phyloP scores from a whole-genome alignment of 208 protist species.

The Crithidia acanthocephali region DNA sequence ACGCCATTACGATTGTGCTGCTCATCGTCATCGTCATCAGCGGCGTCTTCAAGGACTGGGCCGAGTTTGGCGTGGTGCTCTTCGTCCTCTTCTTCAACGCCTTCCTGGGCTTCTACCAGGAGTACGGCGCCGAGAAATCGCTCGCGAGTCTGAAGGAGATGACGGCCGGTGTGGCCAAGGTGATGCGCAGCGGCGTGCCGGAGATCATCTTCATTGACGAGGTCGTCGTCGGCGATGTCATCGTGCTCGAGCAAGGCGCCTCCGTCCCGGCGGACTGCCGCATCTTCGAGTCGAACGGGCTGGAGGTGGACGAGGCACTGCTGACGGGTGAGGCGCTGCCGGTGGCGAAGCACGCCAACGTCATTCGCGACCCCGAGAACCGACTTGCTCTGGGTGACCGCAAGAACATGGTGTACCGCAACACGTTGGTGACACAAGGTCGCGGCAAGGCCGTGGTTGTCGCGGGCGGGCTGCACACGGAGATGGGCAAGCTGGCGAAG shows the following conservation, averaged over 20 bases:
- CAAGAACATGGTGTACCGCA: slow-evolving; percentile 92
- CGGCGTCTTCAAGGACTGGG: slow-evolving; percentile 84
- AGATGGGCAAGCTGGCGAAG: slow-evolving; percentile 91
- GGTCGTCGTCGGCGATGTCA: slow-evolving; percentile 96
- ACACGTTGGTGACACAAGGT: slow-evolving; percentile 87
- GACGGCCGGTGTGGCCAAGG: slow-evolving; percentile 85
- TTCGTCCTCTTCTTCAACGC: slow-evolving; percentile 90
- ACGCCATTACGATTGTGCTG: slow-evolving; percentile 88
- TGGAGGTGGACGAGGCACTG: slow-evolving; percentile 93
- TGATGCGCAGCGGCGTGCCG: slow-evolving; percentile 91
- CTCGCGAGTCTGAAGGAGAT: slow-evolving; percentile 87
- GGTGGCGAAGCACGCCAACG: slow-evolving; percentile 81
- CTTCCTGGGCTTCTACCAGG: slow-evolving; percentile 88
- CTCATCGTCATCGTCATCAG: slow-evolving; percentile 83
- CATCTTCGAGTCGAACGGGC: slow-evolving; percentile 84
- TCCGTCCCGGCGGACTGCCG: slow-evolving; percentile 96
- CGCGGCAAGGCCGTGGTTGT: slow-evolving; percentile 83
- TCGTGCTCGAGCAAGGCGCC: slow-evolving; percentile 93
- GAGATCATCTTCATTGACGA: slow-evolving; percentile 94
- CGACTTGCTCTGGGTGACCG: slow-evolving; percentile 85
- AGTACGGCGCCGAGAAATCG: slow-evolving; percentile 87
- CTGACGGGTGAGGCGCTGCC: slow-evolving; percentile 94
- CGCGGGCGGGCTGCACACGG: slow-evolving; percentile 71
- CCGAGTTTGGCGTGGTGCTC: slow-evolving; percentile 85
- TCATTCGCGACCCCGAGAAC: slow-evolving; percentile 76